Evolutionary conservation across 2,329 filamentous ascomycete genomes (phyloP).

Genomic region (Huntiella omanensis): DNA sequence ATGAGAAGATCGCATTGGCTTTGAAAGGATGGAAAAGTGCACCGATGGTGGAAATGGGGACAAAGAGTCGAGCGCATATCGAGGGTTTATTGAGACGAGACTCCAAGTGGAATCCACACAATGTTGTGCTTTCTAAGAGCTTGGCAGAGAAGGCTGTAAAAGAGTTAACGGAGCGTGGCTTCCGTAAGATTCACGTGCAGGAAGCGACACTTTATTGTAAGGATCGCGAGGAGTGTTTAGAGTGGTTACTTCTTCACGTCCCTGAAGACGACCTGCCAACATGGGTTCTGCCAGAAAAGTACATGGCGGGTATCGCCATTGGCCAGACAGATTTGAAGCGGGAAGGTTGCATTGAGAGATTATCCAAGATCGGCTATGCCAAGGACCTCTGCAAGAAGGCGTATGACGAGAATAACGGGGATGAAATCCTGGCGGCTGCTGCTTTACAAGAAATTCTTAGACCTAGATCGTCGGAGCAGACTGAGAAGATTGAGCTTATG

Average conservation of each 20-base stretch:
- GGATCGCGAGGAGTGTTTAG: constrained; percentile 76
- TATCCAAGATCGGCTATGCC: constrained; percentile 71
- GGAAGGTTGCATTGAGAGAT: constrained; percentile 64
- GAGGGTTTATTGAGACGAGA: constrained; percentile 62
- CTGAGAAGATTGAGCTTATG: constrained; percentile 24
- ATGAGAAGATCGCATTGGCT: constrained; percentile 19
- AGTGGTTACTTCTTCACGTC: constrained; percentile 93
- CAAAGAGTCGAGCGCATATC: constrained; percentile 56
- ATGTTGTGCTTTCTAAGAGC: constrained; percentile 39
- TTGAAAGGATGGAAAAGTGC: constrained; percentile 67
- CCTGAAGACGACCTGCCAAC: constrained; percentile 89
- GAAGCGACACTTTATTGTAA: constrained; percentile 79
- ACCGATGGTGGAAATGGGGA: constrained; percentile 86
- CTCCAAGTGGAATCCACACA: constrained; percentile 74
- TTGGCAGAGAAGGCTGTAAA: constrained; percentile 44
- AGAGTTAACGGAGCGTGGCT: constrained; percentile 62
- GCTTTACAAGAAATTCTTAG: constrained; percentile 44
- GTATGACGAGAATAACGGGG: constrained; percentile 47
- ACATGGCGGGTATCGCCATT: constrained; percentile 75
- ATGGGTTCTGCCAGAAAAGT: constrained; percentile 83
- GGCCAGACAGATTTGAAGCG: constrained; percentile 63
- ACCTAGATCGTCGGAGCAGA: constrained; percentile 10
- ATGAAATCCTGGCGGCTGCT: constrained; percentile 64
- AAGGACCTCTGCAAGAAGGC: constrained; percentile 64
- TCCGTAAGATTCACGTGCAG: constrained; percentile 73